A percentile compares a stretch with the other conserved stretches of the same genome.
Conservation (phyloP, 2,329 filamentous ascomycete genomes). For the Botrytis tulipae region DNA sequence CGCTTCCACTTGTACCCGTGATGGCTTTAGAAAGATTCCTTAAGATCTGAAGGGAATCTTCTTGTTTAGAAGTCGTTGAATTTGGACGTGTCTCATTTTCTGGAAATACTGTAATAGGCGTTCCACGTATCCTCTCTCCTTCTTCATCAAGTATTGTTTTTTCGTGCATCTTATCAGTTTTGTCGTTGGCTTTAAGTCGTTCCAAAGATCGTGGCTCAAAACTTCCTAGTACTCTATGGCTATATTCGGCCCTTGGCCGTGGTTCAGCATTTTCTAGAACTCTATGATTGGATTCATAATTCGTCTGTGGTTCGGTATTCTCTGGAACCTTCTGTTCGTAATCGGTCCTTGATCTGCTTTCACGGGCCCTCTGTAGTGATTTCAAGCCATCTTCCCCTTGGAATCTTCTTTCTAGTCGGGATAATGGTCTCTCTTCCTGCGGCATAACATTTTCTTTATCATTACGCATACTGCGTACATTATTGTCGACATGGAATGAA, state of each 20-base stretch:
- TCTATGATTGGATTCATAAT: conserved; percentile 7
- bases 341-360: conserved; percentile 13
- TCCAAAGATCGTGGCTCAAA: conserved; percentile 11
- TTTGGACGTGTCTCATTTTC: not conserved
- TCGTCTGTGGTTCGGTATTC: not conserved
- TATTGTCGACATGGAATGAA: not conserved
- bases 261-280: not conserved
- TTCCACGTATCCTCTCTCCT: conserved; percentile 25
- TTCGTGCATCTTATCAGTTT: conserved; percentile 25
- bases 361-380: conserved; percentile 12
- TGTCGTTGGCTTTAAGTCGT: conserved; percentile 5
- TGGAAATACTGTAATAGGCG: conserved; percentile 31
- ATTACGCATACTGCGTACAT: not conserved
- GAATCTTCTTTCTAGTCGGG: conserved; percentile 24
- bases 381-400: conserved; percentile 10
- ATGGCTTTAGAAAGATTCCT: conserved; percentile 20
- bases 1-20: conserved; percentile 10
- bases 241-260: not conserved
- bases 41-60: conserved; percentile 22
- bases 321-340: conserved; percentile 7
- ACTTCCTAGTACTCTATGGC: not conserved
- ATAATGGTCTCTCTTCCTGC: conserved; percentile 6
- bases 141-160: conserved; percentile 32
- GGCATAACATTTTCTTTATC: conserved; percentile 12
- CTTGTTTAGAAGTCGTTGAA: conserved; percentile 5